phyloP scores from a whole-genome alignment of 2,329 filamentous ascomycete genomes.

The Aspergillus awamori region DNA sequence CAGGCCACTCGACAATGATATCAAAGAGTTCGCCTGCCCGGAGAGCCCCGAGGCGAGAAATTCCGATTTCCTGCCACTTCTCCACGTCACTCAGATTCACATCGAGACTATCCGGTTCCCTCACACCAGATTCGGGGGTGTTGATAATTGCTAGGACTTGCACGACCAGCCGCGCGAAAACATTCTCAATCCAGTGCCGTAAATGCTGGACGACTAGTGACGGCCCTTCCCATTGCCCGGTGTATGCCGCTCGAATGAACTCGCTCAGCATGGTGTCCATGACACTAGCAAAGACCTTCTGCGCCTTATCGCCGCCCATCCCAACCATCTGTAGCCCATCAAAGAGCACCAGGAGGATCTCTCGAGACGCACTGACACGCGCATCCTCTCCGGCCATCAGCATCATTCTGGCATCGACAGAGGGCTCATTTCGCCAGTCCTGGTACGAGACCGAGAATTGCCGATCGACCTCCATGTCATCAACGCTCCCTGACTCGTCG shows the following conservation, averaged over 20 bases:
- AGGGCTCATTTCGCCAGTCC: slow-evolving; percentile 41
- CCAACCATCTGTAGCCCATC: slow-evolving; percentile 55
- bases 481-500: slow-evolving; percentile 23
- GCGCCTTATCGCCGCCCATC: slow-evolving; percentile 57
- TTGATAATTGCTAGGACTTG: slow-evolving; percentile 51
- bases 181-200: slow-evolving; percentile 58
- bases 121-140: slow-evolving; percentile 25
- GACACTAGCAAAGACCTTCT: slow-evolving; percentile 61
- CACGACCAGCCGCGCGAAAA: slow-evolving; percentile 56
- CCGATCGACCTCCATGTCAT: slow-evolving; percentile 44
- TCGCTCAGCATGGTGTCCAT: slow-evolving; percentile 61
- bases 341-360: slow-evolving; percentile 45
- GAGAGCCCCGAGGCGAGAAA: slow-evolving; percentile 58
- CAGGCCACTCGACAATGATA: slow-evolving; percentile 64
- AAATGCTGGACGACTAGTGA: slow-evolving; percentile 54
- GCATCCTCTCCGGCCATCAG: slow-evolving; percentile 40
- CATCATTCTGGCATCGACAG: slow-evolving; percentile 28
- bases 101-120: slow-evolving; percentile 30
- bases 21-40: slow-evolving; percentile 63
- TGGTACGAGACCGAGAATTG: slow-evolving; percentile 41
- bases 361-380: slow-evolving; percentile 34
- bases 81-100: slow-evolving; percentile 49
- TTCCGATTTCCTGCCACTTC: slow-evolving; percentile 59
- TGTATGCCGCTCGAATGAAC: slow-evolving; percentile 59
- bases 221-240: slow-evolving; percentile 59